Base-by-base conservation (phyloP, 2,329 filamentous ascomycete species). In the Aspergillus terreus region DNA sequence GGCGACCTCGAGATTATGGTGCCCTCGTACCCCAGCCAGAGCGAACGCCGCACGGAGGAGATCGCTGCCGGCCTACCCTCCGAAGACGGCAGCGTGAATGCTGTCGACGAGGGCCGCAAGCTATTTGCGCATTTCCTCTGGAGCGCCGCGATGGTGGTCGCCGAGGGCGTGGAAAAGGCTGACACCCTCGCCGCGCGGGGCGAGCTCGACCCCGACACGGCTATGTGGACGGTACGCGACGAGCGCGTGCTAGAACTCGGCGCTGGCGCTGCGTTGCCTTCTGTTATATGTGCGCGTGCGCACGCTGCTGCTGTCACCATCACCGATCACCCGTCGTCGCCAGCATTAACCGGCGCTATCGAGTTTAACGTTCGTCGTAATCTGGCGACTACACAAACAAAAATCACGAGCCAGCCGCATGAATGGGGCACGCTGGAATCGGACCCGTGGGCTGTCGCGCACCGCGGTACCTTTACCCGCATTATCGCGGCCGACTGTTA, bases 401-500 rank as follows among this genome's bases (percentile, higher is more conserved):
- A 49, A 5, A 51, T 77, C 14, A 55, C 61, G 0, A 69, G 81
- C n/a, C 58, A 78, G 42, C 76, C 78, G 5, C 82, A 83, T 52
- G 67, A 73, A 65, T 84, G 81, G 81, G 80, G 81, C 21, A 70
- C 73, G 1, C 60, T 77, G 2, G 56, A 60, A 1, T 68, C 71
- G 10, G 61, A 67, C 14, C 40, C 65, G 3, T 81, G 82, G 54
- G 61, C 72, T 1, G 45, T 53, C 2, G 46, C 56, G 4, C 57
- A 71, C 50, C 69, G 69, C 11, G 70, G 71, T 7, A 51, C 58
- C 4, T 85, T 78, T 61, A 77, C 76, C 1, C 76, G 79, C 17
- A 78, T 85, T 46, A 71, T 85, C 10, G 79, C 81, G 1, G 81
- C 82, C 47, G 82, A 85, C 59, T 84, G 81, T 66, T 76, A 80